Evolutionary conservation across 2,329 filamentous ascomycete genomes (phyloP).

Genomic region (Epichloe bromicola): DNA sequence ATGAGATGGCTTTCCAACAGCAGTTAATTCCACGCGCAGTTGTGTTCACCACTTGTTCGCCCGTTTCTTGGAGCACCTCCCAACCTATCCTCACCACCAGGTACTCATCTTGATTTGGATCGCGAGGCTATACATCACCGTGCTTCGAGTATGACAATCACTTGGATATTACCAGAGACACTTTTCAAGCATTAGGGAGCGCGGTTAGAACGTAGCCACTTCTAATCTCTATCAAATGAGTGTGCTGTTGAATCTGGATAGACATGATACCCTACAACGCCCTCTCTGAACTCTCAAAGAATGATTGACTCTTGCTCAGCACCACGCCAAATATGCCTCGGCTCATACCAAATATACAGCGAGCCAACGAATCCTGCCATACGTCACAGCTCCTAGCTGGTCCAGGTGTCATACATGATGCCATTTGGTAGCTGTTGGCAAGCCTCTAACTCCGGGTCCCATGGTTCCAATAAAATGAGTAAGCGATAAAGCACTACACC

Average conservation of each 20-base stretch:
- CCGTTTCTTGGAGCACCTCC: no score
- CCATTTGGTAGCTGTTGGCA: not conserved
- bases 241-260: not conserved
- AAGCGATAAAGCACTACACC: not conserved
- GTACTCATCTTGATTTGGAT: no score
- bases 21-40: no score
- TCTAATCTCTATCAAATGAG: conserved; percentile 7
- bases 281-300: not conserved
- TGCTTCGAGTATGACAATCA: no score
- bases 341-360: not conserved
- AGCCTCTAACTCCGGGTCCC: conserved; percentile 2
- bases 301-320: not conserved
- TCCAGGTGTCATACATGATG: not conserved
- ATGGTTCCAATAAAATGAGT: not conserved
- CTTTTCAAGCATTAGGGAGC: not conserved
- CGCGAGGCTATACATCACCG: no score
- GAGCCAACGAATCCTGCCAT: not conserved
- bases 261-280: not conserved
- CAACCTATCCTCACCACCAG: no score
- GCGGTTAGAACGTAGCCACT: not conserved
- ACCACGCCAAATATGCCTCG: not conserved
- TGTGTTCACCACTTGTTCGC: no score
- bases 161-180: no score
- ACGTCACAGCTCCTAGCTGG: not conserved
- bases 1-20: no score